A percentile compares a stretch with the other conserved stretches of the same genome.
These are phyloP conservation scores for Meyerozyma smithsonii DNA, from an alignment of 1,139 yeast genomes.

Conservation along the genomic window DNA sequence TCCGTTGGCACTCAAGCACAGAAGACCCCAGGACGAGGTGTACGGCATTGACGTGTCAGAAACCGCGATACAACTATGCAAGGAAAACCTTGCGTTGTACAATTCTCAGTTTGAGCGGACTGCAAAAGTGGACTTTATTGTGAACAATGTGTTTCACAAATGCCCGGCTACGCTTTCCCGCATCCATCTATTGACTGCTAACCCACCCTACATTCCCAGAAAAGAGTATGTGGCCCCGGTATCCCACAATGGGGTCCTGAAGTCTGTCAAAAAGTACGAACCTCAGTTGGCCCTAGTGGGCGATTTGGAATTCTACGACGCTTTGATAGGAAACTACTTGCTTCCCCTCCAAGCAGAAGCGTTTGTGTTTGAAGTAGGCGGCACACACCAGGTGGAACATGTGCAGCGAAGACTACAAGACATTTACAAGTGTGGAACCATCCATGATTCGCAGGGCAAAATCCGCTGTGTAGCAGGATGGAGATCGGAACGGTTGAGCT, in stretches of 20 bases:
- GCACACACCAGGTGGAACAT: conserved; percentile 27
- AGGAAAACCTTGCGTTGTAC: conserved; percentile 32
- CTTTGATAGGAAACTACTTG: conserved; percentile 44
- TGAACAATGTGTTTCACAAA: conserved; percentile 23
- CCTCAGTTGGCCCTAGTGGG: conserved; percentile 78
- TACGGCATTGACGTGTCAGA: conserved; percentile 58
- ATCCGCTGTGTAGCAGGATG: conserved; percentile 41
- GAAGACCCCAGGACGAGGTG: conserved; percentile 18
- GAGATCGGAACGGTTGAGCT: conserved; percentile 8
- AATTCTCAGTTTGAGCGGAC: conserved; percentile 2
- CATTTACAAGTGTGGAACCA: conserved; percentile 20
- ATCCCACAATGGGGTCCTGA: conserved; percentile 37
- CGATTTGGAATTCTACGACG: conserved; percentile 62
- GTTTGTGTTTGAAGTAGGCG: conserved; percentile 41
- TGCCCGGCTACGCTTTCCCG: conserved; percentile 5
- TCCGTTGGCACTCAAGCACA: conserved; percentile 37
- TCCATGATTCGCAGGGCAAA: conserved; percentile 25
- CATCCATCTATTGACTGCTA: conserved; percentile 61
- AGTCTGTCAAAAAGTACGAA: conserved; percentile 67
- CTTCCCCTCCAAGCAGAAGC: conserved; percentile 33
- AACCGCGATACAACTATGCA: conserved; percentile 48
- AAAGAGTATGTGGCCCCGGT: conserved; percentile 31
- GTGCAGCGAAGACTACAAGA: conserved; percentile 14
- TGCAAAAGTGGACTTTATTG: conserved; percentile 9
- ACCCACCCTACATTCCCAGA: conserved; percentile 83